Conservation (phyloP, 1,284 basidiomycete genomes). For the Cryptococcus sp. region DNA sequence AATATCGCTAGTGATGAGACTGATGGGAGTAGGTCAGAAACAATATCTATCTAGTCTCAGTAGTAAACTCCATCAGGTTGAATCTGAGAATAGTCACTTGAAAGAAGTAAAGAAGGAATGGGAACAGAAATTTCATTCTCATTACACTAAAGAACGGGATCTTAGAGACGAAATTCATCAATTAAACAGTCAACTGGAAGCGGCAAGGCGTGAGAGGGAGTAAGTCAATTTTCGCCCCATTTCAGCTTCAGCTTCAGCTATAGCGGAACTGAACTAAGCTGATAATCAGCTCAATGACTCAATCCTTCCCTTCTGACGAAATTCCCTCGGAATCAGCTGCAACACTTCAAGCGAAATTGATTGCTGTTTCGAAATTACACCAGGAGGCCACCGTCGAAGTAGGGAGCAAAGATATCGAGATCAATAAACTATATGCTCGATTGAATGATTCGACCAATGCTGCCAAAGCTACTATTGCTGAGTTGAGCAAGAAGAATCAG, state of each 20-base stretch:
- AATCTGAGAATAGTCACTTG: constrained; percentile 35
- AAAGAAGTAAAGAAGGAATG: constrained; percentile 39
- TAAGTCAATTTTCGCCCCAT: constrained; percentile 17
- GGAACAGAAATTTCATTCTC: constrained; percentile 26
- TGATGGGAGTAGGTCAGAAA: not conserved
- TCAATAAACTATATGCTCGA: constrained; percentile 26
- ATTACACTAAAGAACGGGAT: constrained; percentile 27
- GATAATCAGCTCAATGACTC: constrained; percentile 36
- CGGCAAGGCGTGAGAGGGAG: constrained; percentile 45
- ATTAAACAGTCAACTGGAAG: constrained; percentile 38
- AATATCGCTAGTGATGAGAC: not conserved
- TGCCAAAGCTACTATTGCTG: constrained; percentile 17
- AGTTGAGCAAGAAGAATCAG: constrained; percentile 22
- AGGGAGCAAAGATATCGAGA: constrained; percentile 25
- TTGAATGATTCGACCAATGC: constrained; percentile 26
- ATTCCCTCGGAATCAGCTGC: constrained; percentile 13
- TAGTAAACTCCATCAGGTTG: not conserved
- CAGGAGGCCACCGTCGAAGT: constrained; percentile 27
- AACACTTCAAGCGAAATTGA: constrained; percentile 33
- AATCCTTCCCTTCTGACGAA: constrained; percentile 25
- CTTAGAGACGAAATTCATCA: constrained; percentile 32
- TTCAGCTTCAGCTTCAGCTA: not conserved
- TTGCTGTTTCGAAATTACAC: constrained; percentile 34
- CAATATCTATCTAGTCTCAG: not conserved
- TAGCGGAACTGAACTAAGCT: not conserved